Evolutionary conservation across 1,284 basidiomycete genomes (phyloP), one percentile per base, ranked within the genome.

Genomic region (Grifola frondosa): DNA sequence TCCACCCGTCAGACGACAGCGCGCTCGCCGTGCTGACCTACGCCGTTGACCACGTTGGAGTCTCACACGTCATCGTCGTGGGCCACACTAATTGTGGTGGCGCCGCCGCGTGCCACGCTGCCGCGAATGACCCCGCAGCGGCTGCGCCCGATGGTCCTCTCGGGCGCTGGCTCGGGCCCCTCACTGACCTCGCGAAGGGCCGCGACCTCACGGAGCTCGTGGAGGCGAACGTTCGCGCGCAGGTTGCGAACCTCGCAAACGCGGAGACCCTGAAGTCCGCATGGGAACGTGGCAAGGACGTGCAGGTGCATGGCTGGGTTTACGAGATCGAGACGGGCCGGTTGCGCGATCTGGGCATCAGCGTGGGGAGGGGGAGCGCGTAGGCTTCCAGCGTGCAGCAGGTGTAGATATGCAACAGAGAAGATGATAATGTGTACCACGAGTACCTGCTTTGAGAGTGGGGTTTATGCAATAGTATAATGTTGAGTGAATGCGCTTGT

Each of bases 31-130:
- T 92, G 2, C 75, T 98, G 48, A 74, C 81, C 7, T 97, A 88
- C 64, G 94, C 90, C 7, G 74, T 97, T 29, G 76, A 80, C 52
- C 71, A 78, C 53, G 73, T 97, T 45, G 85, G 88, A 44, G 86
- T 95, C 30, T 76, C 89, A 65, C 88, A 97, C 69, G 79, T 94
- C 50, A 73, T 91, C 45, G 70, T 94, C 49, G 87, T 85, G 17
- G 91, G 91, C 29, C 91, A 93, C 65, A 84, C 84, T 6, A 70
- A 79, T 50, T 94, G 91, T 59, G 91, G 89, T 46, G 91, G 90
- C 48, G 84, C 81, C 19, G 71, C 73, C 1, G 87, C 87, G 0
- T 84, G 81, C 48, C 65, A 78, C 39, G 56, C 61, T 5, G 75
- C 75, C 15, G 71, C 61, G 6, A 24, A 54, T 23, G 41, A 52